Evolutionary conservation across 352 stramenopile species (phyloP).

Genomic region (Phytophthora citricola): DNA sequence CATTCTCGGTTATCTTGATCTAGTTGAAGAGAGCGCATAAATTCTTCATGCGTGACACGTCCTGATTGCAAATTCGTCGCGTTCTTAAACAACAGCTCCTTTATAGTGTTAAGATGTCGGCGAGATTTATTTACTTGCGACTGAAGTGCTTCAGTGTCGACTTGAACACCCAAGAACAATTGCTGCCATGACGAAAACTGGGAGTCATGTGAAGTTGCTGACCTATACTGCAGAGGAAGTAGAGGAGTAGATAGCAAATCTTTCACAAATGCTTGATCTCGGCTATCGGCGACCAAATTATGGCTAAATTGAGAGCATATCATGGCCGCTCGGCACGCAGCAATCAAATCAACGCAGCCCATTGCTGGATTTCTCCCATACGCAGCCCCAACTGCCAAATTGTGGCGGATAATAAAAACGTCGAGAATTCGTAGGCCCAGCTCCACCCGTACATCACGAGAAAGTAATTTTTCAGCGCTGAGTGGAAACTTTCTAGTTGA

Average conservation of each 20-base stretch:
- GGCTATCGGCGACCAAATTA: too few relatives aligned
- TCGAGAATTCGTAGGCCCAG: background rate
- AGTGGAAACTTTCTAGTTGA: constrained; percentile 11
- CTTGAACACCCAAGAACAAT: too few relatives aligned
- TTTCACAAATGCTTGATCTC: too few relatives aligned
- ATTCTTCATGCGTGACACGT: background rate
- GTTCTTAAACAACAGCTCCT: too few relatives aligned
- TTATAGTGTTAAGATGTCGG: too few relatives aligned
- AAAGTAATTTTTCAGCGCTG: constrained; percentile 1
- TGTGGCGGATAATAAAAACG: constrained; percentile 1
- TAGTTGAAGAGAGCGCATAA: background rate
- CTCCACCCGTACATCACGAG: background rate
- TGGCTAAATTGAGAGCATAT: background rate
- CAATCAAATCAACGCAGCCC: background rate
- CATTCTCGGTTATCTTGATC: background rate
- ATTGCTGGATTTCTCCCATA: constrained; percentile 1
- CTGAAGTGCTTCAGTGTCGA: too few relatives aligned
- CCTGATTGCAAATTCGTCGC: too few relatives aligned
- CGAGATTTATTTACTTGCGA: too few relatives aligned
- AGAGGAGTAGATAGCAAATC: too few relatives aligned
- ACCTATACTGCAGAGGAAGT: too few relatives aligned
- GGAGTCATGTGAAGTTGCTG: too few relatives aligned
- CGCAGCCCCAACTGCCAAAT: background rate
- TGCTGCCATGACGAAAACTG: too few relatives aligned
- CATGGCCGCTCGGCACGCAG: background rate